Evolutionary conservation across 148 eudicot species (phyloP).

Genomic region (Rhododendron simsii): DNA sequence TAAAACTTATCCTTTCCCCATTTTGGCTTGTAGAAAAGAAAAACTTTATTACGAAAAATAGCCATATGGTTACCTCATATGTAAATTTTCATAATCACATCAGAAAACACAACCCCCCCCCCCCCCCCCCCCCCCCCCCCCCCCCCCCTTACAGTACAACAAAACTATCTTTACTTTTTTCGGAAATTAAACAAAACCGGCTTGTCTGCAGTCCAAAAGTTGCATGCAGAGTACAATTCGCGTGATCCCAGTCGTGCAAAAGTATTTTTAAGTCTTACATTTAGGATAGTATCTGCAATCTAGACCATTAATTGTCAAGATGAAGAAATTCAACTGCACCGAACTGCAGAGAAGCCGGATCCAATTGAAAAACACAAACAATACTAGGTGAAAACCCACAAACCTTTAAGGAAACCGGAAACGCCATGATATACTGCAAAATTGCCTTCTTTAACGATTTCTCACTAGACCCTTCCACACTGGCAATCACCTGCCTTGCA

Average conservation of each 20-base stretch:
- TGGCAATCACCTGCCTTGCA: conserved; percentile 72
- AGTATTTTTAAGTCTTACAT: background rate
- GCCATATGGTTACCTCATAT: background rate
- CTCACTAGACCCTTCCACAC: conserved; percentile 52
- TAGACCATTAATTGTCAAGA: background rate
- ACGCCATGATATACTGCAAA: conserved; percentile 87
- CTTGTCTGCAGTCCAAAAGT: too few species aligned
- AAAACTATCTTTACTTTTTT: too few species aligned
- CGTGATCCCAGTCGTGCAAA: background rate
- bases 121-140: too few species aligned
- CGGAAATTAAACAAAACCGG: too few species aligned
- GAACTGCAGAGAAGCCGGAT: background rate
- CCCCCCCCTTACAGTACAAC: too few species aligned
- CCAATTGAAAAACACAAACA: background rate
- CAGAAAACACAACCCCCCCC: too few species aligned
- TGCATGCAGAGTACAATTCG: background rate
- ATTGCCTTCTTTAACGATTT: conserved; percentile 55
- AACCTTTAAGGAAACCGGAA: conserved; percentile 94
- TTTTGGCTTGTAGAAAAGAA: background rate
- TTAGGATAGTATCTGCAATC: too few species aligned
- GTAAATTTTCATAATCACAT: background rate
- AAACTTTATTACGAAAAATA: background rate
- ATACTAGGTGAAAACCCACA: conserved; percentile 1
- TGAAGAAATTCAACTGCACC: background rate
- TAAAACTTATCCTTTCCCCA: background rate